Evolutionary conservation across 2,329 filamentous ascomycete species (phyloP).

Genomic region (Davidsoniella eucalypti): DNA sequence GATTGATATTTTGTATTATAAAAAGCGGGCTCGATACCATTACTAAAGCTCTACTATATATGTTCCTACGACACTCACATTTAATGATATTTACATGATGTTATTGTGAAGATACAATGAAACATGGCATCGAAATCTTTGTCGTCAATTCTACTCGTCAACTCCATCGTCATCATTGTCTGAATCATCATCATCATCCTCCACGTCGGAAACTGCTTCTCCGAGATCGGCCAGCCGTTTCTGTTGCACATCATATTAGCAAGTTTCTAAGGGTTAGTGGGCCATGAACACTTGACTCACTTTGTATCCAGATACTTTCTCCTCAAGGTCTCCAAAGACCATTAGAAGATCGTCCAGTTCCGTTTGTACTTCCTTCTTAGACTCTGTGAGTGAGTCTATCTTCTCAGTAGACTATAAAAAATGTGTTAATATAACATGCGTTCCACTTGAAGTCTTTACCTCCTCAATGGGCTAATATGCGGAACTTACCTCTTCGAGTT

Average conservation of each 20-base stretch:
- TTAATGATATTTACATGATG: too few relatives aligned
- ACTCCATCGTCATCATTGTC: conserved; percentile 40
- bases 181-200: conserved; percentile 45
- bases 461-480: too few relatives aligned
- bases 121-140: too few relatives aligned
- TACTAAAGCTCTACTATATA: too few relatives aligned
- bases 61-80: too few relatives aligned
- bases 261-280: not conserved
- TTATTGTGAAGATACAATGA: too few relatives aligned
- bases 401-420: conserved; percentile 14
- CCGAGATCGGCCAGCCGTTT: conserved; percentile 48
- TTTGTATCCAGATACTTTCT: conserved; percentile 61
- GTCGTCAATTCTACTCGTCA: conserved; percentile 22
- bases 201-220: conserved; percentile 58
- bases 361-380: conserved; percentile 49
- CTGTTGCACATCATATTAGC: conserved; percentile 19
- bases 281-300: conserved; percentile 26
- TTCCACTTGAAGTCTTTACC: too few relatives aligned
- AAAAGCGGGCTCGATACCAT: not conserved
- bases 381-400: conserved; percentile 25
- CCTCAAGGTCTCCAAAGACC: conserved; percentile 65
- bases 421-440: not conserved
- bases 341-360: conserved; percentile 70
- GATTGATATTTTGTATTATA: too few relatives aligned
- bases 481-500: conserved; percentile 15